phyloP scores from a whole-genome alignment of 2,329 filamentous ascomycete species.

The Xylariaceae sp. region DNA sequence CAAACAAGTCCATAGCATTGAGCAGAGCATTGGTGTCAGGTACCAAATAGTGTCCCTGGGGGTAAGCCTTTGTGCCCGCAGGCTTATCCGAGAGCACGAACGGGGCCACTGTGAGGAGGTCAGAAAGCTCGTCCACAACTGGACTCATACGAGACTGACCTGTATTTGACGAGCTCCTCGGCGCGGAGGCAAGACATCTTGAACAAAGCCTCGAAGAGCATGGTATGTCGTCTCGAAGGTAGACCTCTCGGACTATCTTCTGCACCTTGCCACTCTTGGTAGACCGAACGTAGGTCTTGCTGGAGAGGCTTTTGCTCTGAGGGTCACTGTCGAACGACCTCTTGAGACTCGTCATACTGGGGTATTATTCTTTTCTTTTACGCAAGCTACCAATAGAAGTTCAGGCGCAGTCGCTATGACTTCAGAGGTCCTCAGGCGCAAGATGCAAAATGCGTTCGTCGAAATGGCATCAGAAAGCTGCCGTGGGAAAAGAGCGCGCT shows the following conservation, averaged over 20 bases:
- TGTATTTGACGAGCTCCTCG: conserved; percentile 73
- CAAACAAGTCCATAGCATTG: conserved; percentile 95
- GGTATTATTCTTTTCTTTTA: conserved; percentile 3
- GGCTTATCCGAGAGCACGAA: conserved; percentile 89
- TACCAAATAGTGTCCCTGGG: conserved; percentile 86
- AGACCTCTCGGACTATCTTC: conserved; percentile 96
- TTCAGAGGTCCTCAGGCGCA: not conserved
- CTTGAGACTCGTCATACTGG: conserved; percentile 62
- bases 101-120: conserved; percentile 55
- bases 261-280: conserved; percentile 96
- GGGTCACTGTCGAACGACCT: conserved; percentile 49
- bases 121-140: conserved; percentile 10
- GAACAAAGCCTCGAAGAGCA: conserved; percentile 90
- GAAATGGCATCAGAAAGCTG: not conserved
- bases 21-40: conserved; percentile 95
- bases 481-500: conserved; percentile 10
- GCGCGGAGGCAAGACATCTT: conserved; percentile 68
- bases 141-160: too few relatives aligned
- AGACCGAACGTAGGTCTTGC: conserved; percentile 92
- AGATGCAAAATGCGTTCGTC: conserved; percentile 2
- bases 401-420: conserved; percentile 1
- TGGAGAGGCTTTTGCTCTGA: conserved; percentile 72
- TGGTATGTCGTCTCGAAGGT: conserved; percentile 92
- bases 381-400: not conserved
- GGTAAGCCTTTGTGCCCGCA: conserved; percentile 75